phyloP scores from a whole-genome alignment of 345 rosid species.

The Anastatica hierochuntica region DNA sequence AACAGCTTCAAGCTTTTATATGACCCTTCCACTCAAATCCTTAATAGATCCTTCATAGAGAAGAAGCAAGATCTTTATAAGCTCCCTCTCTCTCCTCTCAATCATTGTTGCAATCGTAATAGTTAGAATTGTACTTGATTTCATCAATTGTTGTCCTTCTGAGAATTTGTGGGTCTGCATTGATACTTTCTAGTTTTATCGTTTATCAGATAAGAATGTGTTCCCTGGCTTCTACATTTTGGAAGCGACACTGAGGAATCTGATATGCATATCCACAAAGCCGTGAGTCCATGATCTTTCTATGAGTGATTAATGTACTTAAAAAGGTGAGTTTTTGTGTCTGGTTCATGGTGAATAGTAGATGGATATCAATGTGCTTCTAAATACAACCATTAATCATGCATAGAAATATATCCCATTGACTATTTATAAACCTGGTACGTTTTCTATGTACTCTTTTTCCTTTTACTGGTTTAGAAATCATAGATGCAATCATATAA shows the following conservation, averaged over 20 bases:
- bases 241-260: constrained; percentile 76
- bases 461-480: not conserved
- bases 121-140: not conserved
- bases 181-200: not conserved
- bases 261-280: constrained; percentile 88
- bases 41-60: constrained; percentile 80
- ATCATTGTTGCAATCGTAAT: too few species aligned
- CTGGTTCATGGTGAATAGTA: constrained; percentile 45
- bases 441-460: not conserved
- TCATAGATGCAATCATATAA: too few species aligned
- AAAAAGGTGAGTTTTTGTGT: too few species aligned
- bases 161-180: too few species aligned
- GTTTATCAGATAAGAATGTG: constrained; percentile 68
- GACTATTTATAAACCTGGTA: constrained; percentile 66
- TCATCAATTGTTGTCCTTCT: too few species aligned
- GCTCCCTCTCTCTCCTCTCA: too few species aligned
- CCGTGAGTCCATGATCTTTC: too few species aligned
- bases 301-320: too few species aligned
- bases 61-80: constrained; percentile 86
- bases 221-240: constrained; percentile 76
- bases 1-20: too few species aligned
- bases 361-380: constrained; percentile 95
- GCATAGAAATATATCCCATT: constrained; percentile 90
- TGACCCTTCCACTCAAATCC: constrained; percentile 52
- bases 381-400: constrained; percentile 76